Percentiles rank a stretch among this genome's conserved stretches.
Evolutionary conservation across 805 yeast genomes (phyloP).

Genomic region (Lipomyces yamanashiensis): DNA sequence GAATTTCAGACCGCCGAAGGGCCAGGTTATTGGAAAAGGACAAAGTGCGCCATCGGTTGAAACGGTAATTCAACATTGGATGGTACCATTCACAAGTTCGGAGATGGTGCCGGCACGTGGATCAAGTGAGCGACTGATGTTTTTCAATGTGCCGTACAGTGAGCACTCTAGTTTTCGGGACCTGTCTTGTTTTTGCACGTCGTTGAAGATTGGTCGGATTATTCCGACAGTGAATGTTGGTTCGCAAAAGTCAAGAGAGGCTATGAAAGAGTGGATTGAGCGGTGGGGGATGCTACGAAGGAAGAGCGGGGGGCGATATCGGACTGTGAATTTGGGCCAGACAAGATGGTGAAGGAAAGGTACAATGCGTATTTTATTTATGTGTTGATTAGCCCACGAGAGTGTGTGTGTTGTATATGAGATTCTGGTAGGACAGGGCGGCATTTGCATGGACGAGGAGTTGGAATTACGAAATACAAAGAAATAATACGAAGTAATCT

Average conservation of each 20-base stretch:
- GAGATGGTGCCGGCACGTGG: conserved; percentile 37
- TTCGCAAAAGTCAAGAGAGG: conserved; percentile 29
- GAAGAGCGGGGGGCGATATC: conserved; percentile 16
- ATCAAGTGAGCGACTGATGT: conserved; percentile 30
- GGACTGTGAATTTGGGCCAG: conserved; percentile 12
- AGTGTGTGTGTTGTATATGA: no score
- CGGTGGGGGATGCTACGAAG: conserved; percentile 24
- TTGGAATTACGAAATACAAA: neutral
- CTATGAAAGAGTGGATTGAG: conserved; percentile 38
- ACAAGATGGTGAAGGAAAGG: conserved; percentile 13
- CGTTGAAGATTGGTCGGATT: conserved; percentile 56
- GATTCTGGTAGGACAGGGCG: no score
- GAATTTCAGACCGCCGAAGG: conserved; percentile 56
- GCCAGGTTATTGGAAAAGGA: conserved; percentile 25
- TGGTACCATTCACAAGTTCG: conserved; percentile 12
- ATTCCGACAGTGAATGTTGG: conserved; percentile 73
- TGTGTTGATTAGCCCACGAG: no score
- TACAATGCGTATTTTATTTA: neutral
- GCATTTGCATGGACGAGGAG: neutral
- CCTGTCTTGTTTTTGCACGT: conserved; percentile 64
- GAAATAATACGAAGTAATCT: neutral
- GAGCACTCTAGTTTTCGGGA: conserved; percentile 93
- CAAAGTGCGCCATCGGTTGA: conserved; percentile 16
- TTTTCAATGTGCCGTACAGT: conserved; percentile 71
- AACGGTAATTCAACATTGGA: conserved; percentile 13